phyloP scores from a whole-genome alignment of 495 filamentous ascomycete genomes.

The Penicillium parvum region DNA sequence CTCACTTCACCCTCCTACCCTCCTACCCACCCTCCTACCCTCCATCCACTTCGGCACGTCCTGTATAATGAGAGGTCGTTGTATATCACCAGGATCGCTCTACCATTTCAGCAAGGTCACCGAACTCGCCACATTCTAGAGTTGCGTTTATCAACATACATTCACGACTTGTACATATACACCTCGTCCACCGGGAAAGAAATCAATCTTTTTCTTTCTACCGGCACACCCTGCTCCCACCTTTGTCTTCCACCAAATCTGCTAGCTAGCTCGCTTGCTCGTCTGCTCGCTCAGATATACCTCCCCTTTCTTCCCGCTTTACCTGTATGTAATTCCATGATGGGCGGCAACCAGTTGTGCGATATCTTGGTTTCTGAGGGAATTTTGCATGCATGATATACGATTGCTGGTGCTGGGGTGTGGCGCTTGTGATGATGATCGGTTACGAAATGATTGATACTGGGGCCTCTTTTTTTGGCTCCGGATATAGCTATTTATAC shows the following conservation, averaged over 20 bases:
- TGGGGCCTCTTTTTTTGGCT: no score
- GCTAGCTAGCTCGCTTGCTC: conserved; percentile 1
- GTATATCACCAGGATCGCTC: conserved; percentile 19
- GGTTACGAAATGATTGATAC: conserved; percentile 19
- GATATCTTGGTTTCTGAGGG: conserved; percentile 8
- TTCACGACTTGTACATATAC: conserved; percentile 31
- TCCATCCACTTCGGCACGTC: conserved; percentile 13
- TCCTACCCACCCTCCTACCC: background rate
- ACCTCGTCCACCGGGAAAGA: conserved; percentile 5
- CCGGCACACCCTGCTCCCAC: background rate
- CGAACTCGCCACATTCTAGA: conserved; percentile 21
- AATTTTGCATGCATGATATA: conserved; percentile 14
- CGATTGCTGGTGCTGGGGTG: conserved; percentile 11
- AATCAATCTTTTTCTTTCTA: background rate
- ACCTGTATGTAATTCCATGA: conserved; percentile 29
- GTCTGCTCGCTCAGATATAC: conserved; percentile 2
- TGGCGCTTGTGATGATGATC: conserved; percentile 14
- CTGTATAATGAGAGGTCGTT: conserved; percentile 18
- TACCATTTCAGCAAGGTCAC: conserved; percentile 7
- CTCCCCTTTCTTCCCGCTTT: conserved; percentile 12
- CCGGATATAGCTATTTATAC: no score
- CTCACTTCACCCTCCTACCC: background rate
- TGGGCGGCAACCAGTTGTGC: conserved; percentile 12
- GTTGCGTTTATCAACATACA: conserved; percentile 22
- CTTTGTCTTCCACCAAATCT: conserved; percentile 6